These are phyloP conservation scores for Nakazawaea wyomingensis DNA, from an alignment of 805 yeast species.

Conservation along the genomic window DNA sequence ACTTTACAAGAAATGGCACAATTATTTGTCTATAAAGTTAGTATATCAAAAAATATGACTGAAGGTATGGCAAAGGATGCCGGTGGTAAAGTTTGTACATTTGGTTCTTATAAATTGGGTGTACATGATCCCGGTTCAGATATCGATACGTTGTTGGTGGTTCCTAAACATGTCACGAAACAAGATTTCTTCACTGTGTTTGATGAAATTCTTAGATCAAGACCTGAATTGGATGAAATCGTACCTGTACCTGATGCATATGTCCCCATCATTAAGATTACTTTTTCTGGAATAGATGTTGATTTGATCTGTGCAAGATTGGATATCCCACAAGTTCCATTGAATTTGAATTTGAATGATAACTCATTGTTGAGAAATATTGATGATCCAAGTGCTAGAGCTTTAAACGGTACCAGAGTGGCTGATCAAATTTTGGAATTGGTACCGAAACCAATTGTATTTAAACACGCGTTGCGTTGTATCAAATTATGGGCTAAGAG, in stretches of 20 bases:
- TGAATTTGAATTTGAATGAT: slow-evolving; percentile 68
- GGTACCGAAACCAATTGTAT: slow-evolving; percentile 90
- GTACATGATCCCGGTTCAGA: slow-evolving; percentile 98
- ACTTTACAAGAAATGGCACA: slow-evolving; percentile 68
- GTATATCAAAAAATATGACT: slow-evolving; percentile 81
- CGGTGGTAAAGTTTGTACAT: slow-evolving; percentile 96
- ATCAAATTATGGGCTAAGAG: slow-evolving; percentile 96
- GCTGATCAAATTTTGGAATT: slow-evolving; percentile 87
- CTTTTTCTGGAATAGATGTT: slow-evolving; percentile 86
- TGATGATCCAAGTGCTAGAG: slow-evolving; percentile 86
- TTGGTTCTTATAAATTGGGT: slow-evolving; percentile 90
- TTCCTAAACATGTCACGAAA: slow-evolving; percentile 89
- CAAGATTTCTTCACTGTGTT: slow-evolving; percentile 87
- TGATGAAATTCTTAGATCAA: slow-evolving; percentile 56
- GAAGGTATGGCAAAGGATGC: slow-evolving; percentile 98
- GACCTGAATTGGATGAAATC: slow-evolving; percentile 85
- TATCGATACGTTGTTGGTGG: slow-evolving; percentile 95
- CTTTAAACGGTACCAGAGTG: slow-evolving; percentile 93
- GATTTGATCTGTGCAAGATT: slow-evolving; percentile 84
- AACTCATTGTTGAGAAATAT: slow-evolving; percentile 80
- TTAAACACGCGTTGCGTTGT: slow-evolving; percentile 87
- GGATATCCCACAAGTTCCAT: slow-evolving; percentile 80
- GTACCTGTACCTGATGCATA: slow-evolving; percentile 94
- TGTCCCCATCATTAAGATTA: slow-evolving; percentile 93
- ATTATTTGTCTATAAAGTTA: slow-evolving; percentile 79